A percentile compares a stretch with the other conserved stretches of the same genome.
phyloP scores from a whole-genome alignment of 108 stramenopile genomes.

The Conticribra weissflogii region DNA sequence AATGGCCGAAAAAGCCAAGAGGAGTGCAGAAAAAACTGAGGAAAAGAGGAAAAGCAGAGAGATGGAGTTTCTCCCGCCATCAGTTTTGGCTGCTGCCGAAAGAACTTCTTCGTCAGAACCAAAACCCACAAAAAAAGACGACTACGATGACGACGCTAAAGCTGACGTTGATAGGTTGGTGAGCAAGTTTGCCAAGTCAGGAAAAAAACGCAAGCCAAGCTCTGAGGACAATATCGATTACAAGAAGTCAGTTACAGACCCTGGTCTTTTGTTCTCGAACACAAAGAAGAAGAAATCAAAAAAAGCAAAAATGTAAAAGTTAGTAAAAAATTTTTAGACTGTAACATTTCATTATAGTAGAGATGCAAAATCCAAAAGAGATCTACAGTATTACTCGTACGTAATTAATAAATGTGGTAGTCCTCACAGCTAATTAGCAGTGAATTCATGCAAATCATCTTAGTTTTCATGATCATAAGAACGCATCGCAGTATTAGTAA shows the following conservation, averaged over 20 bases:
- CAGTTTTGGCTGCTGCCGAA: conserved; percentile 4
- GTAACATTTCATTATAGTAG: no score
- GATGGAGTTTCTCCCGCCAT: conserved; percentile 39
- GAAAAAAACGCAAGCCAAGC: conserved; percentile 5
- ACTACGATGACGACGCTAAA: not conserved
- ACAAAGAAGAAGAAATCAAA: conserved; percentile 25
- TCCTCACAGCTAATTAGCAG: no score
- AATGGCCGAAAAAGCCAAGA: conserved; percentile 51
- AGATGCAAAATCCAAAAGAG: no score
- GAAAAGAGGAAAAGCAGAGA: conserved; percentile 69
- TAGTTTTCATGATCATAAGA: no score
- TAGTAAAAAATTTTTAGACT: no score
- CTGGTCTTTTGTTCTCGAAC: not conserved
- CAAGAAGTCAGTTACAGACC: not conserved
- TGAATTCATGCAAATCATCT: no score
- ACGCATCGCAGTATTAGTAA: no score
- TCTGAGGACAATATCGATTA: not conserved
- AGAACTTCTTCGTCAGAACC: not conserved
- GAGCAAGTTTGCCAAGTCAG: conserved; percentile 25
- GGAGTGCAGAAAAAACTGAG: conserved; percentile 43
- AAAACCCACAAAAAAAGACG: not conserved
- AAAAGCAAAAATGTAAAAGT: conserved; percentile 15
- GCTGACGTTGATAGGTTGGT: conserved; percentile 30
- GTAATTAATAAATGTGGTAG: no score
- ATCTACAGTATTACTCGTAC: no score